Conservation (phyloP, 1,284 basidiomycete genomes). For the Ceratobasidium sp. region DNA sequence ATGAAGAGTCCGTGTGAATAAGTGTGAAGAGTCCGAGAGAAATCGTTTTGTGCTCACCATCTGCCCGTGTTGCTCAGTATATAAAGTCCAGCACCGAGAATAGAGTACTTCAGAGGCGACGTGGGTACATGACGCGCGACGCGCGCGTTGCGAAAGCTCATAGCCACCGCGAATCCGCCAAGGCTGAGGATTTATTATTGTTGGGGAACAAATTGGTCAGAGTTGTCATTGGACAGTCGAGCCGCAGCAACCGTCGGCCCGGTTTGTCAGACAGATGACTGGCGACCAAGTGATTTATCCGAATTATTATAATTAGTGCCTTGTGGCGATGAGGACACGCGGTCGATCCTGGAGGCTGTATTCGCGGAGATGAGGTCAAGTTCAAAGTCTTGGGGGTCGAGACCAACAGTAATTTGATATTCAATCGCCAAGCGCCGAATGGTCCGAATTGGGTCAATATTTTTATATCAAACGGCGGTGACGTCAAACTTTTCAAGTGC, state of each 20-base stretch:
- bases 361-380: too few species aligned
- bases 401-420: neutral
- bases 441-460: neutral
- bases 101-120: neutral
- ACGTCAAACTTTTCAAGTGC: constrained; percentile 27
- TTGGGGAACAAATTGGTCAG: too few species aligned
- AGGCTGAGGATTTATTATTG: neutral
- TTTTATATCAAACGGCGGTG: neutral
- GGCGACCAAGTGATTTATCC: too few species aligned
- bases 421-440: neutral
- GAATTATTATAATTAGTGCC: too few species aligned
- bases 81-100: neutral
- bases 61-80: neutral
- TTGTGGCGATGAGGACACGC: too few species aligned
- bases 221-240: neutral
- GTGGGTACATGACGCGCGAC: neutral
- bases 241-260: neutral
- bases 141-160: neutral
- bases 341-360: too few species aligned
- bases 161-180: neutral
- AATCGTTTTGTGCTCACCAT: neutral
- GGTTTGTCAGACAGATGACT: too few species aligned
- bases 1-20: neutral
- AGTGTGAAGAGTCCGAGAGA: neutral
- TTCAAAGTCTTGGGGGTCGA: neutral